Evolutionary conservation across 257 asterid species (phyloP).

Genomic region (Perilla frutescens): DNA sequence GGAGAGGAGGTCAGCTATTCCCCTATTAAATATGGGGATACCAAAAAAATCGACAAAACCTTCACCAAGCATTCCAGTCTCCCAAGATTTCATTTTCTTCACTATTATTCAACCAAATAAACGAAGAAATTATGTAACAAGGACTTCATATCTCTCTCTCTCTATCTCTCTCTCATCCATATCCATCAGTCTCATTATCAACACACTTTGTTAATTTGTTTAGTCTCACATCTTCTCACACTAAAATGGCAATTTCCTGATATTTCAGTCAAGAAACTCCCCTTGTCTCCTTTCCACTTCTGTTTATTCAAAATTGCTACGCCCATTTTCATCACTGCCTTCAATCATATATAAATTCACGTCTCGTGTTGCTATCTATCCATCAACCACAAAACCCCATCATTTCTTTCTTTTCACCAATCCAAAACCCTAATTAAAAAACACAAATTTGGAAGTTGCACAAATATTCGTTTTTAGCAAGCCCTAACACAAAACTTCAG

Average conservation of each 20-base stretch:
- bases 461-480: neutral
- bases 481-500: neutral
- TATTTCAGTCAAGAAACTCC: slow-evolving; percentile 31
- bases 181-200: too few species aligned
- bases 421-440: slow-evolving; percentile 37
- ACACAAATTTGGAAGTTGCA: neutral
- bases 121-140: neutral
- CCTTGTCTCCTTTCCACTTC: neutral
- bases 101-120: neutral
- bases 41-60: slow-evolving; percentile 5
- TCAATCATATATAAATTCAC: slow-evolving; percentile 27
- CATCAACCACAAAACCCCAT: neutral
- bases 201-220: neutral
- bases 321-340: neutral
- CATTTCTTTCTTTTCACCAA: neutral
- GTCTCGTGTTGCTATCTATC: neutral
- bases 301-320: neutral
- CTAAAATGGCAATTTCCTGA: slow-evolving; percentile 31
- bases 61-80: slow-evolving; percentile 13
- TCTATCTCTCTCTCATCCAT: too few species aligned
- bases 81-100: slow-evolving; percentile 22
- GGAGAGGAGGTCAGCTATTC: neutral
- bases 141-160: neutral
- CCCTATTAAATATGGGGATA: slow-evolving; percentile 18
- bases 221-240: neutral